A percentile compares a stretch with the other conserved stretches of the same genome.
Conservation (phyloP, 257 asterid genomes). For the Plantago ovata region DNA sequence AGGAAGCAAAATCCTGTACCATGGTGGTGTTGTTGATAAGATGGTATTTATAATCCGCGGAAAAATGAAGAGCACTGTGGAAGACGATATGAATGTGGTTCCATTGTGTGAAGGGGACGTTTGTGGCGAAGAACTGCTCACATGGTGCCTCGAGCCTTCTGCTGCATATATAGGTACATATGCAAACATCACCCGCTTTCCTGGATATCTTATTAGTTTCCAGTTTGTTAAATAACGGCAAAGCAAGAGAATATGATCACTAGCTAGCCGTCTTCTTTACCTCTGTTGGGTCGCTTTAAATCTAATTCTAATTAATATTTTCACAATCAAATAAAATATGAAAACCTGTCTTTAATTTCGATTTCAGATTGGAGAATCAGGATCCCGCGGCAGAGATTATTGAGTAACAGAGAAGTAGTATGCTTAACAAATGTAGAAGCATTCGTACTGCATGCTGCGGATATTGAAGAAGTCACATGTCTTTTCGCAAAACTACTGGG, state of each 20-base stretch:
- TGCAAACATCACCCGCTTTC: not conserved
- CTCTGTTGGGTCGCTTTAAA: too few relatives aligned
- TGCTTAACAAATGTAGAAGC: conserved; percentile 85
- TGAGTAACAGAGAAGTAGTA: conserved; percentile 63
- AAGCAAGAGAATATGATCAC: too few relatives aligned
- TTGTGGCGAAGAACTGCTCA: conserved; percentile 96
- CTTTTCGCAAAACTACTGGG: conserved; percentile 69
- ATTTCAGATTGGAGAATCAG: conserved; percentile 58
- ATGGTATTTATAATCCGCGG: conserved; percentile 92
- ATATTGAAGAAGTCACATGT: conserved; percentile 81
- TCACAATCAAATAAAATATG: too few relatives aligned
- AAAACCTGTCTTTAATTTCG: not conserved
- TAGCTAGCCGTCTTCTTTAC: too few relatives aligned
- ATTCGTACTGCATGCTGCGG: conserved; percentile 63
- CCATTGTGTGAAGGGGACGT: conserved; percentile 73
- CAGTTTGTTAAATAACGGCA: not conserved
- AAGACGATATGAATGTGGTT: conserved; percentile 49
- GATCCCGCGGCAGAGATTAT: conserved; percentile 55
- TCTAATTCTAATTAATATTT: too few relatives aligned
- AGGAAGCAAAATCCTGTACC: conserved; percentile 61
- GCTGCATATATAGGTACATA: conserved; percentile 60
- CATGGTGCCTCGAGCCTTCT: conserved; percentile 95
- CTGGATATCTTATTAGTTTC: not conserved
- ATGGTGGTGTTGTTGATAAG: conserved; percentile 74
- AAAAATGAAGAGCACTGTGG: conserved; percentile 56